Base-by-base conservation (phyloP, 306 rosid genomes). In the Hippophae rhamnoides region DNA sequence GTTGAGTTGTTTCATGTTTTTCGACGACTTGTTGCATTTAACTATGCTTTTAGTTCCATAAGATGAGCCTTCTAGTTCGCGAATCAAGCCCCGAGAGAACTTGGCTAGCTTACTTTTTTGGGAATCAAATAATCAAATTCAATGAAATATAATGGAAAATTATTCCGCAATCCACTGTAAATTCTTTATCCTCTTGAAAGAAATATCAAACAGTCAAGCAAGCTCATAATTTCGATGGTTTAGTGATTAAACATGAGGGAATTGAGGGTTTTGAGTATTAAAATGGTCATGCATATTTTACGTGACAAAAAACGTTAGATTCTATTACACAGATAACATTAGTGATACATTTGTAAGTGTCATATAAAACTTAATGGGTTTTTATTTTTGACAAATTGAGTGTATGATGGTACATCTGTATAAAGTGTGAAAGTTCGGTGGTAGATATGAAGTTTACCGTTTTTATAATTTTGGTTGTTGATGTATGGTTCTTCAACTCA, bases 91-190 rank as follows among this genome's bases (percentile, higher is more conserved):
- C n/a, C 88, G 82, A 0, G 99, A 95, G 74, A 92, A 92, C 63
- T 92, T 96, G 0, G 99, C 86, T 5, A 68, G 78, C 88, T 92
- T 43, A 88, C 99, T 13, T 48, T 79, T 6, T 92, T 96, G 1
- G 99, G 99, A 43, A 92, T 84, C 0, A 96, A 88, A 58, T 84
- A 78, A 0, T 96, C 99, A 56, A 92, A 92, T 58, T 92, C 99
- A 0, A 82, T 49, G 60, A 92, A 92, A 59, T 54, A 92, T 2
- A 13, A 47, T 0, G 89, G 86, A 1, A 92, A 72, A 54, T 70
- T 86, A 9, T 60, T 6, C 0, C 96, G 96, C 0, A 88, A 80
- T 7, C 99, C 96, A 55, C 90, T 82, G 81, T 80, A 92, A 4
- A 92, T 96, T 6, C 95, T 82, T 62, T 87, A 87, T 9, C 99